Evolutionary conservation across 768 basidiomycete genomes (phyloP), one percentile per base, ranked within the genome.

Genomic region (Neoboletus magnificus): DNA sequence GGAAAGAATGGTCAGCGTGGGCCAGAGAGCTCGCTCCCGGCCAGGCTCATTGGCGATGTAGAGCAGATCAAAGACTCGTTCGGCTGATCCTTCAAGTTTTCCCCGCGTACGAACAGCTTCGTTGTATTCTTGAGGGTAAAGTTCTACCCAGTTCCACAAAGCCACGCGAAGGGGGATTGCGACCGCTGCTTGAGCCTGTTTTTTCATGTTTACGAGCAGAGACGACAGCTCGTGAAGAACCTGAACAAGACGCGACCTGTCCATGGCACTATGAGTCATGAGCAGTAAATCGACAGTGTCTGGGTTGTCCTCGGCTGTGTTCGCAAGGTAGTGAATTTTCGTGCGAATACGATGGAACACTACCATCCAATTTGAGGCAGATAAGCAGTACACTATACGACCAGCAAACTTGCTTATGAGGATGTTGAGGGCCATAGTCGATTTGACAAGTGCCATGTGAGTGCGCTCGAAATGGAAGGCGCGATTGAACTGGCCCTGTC

Each of bases 141-240:
- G 75, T 30, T 88, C 85, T 32, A 95, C 85, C 92, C 92, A 96
- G 59, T 88, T 92, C 93, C 93, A 95, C 27, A 96, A 76, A 1
- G 90, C 91, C 29, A 81, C 77, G 22, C 91, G 83, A 35, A 96
- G 77, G 27, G 87, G 82, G 27, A 81, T 75, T 0, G 91, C 84
- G 46, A 94, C 79, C 1, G 87, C 85, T 15, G 80, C 70, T 55
- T 92, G 91, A 0, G 86, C 82, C 39, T 89, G 85, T 33, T 77
- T 79, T 59, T 82, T 84, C 84, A 96, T 87, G 65, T 87, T 89
- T 23, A 95, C 82, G 29, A 96, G 81, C 5, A 91, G 76, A 1
- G 89, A 89, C 0, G 89, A 89, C 1, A 94, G 66, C 66, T 95
- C 93, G 67, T 86, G 85, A 42, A 96, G 72, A 16, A 93, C 76